Base-by-base conservation (phyloP, 495 filamentous ascomycete species). In the Aspergillus steynii region DNA sequence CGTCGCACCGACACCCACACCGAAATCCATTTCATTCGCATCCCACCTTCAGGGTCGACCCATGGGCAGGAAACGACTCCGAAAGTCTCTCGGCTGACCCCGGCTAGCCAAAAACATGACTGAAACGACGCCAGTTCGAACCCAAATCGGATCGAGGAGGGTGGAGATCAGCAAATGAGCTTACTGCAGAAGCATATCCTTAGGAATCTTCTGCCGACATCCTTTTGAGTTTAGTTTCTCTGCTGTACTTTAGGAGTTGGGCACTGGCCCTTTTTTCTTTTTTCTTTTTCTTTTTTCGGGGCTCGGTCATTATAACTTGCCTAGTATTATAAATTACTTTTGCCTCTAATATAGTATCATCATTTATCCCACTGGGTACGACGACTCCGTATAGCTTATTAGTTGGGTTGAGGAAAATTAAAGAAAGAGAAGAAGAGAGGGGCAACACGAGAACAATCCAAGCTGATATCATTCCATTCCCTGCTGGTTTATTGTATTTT, bases 161-260 rank as follows among this genome's bases (percentile, higher is more conserved):
- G 61, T 46, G 59, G 59, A 48, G 58, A 62, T 56, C 50, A 60
- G 56, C 56, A 65, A 55, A 61, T 55, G 61, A 60, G 59, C 61
- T 60, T 56, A 59, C 61, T 64, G 61, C 61, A 60, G 54, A 60
- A 29, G 58, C 60, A 42, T 65, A 61, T 54, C 64, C 68, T 74
- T 59, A 72, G 72, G 70, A 74, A 68, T 71, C 69, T 72, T 69
- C 71, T 73, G 65, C 73, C 73, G 73, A 73, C 68, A 65, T 48
- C 37, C 28, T 56, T 20, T 48, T 55, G 51, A 53, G 29, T 54
- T 54, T 54, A 15, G 10, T 29, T 53, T 27, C 25, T 54, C 37
- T 54, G 15, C 27, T 54, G 20, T 32, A 4, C 31, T 54, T 54
- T 27, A 14, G 12, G 8, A 25, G 48, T 53, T 53, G 29, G 29